phyloP scores from a whole-genome alignment of 1,284 basidiomycete species.

The Leccinum fuscescens region DNA sequence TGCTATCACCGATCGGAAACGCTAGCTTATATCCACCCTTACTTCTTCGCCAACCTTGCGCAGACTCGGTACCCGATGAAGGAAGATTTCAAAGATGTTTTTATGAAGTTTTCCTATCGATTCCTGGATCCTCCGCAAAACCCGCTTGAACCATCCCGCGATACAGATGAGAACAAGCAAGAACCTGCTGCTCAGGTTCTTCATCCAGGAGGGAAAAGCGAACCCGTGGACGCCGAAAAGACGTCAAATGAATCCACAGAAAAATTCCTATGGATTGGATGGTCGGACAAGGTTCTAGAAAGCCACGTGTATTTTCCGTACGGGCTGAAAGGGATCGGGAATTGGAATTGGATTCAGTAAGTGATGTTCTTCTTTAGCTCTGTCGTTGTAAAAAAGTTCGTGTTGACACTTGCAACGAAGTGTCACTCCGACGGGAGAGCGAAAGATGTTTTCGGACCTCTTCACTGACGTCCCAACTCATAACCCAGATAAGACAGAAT shows the following conservation, averaged over 20 bases:
- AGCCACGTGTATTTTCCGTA: slow-evolving; percentile 59
- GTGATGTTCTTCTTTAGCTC: slow-evolving; percentile 1
- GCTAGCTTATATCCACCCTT: slow-evolving; percentile 49
- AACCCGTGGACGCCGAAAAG: slow-evolving; percentile 8
- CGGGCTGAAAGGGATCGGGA: slow-evolving; percentile 47
- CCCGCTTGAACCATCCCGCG: slow-evolving; percentile 18
- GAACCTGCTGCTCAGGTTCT: slow-evolving; percentile 25
- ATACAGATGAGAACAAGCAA: slow-evolving; percentile 2
- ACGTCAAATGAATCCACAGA: slow-evolving; percentile 6
- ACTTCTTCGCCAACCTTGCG: slow-evolving; percentile 39
- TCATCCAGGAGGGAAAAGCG: slow-evolving; percentile 18
- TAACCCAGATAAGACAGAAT: background rate
- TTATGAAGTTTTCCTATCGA: slow-evolving; percentile 30
- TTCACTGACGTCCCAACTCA: slow-evolving; percentile 13
- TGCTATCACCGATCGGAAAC: slow-evolving; percentile 34
- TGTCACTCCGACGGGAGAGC: slow-evolving; percentile 24
- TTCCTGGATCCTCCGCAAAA: slow-evolving; percentile 28
- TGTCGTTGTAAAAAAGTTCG: background rate
- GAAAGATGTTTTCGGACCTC: slow-evolving; percentile 17
- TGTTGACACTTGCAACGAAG: slow-evolving; percentile 18
- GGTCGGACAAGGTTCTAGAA: slow-evolving; percentile 39
- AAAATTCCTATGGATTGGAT: slow-evolving; percentile 22
- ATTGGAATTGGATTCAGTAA: slow-evolving; percentile 64
- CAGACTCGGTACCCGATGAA: slow-evolving; percentile 30
- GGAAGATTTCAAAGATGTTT: slow-evolving; percentile 36